Percentiles rank a stretch among this genome's conserved stretches.
phyloP scores from a whole-genome alignment of 1,284 basidiomycete species.

The Sanghuangporus baumii region DNA sequence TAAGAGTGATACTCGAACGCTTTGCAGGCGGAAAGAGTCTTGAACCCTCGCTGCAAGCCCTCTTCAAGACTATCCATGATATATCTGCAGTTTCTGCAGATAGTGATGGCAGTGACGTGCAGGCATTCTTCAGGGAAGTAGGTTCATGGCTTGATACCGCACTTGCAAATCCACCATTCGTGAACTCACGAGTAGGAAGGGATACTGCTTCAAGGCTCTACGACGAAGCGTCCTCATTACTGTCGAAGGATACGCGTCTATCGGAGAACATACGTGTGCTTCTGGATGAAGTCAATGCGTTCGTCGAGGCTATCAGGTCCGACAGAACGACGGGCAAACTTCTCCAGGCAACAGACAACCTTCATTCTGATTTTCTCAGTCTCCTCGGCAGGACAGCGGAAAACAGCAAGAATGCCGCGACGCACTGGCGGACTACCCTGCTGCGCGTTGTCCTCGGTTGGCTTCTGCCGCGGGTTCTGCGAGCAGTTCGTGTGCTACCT shows the following conservation, averaged over 20 bases:
- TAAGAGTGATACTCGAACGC: constrained; percentile 37
- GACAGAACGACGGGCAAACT: constrained; percentile 36
- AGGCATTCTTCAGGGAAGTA: constrained; percentile 29
- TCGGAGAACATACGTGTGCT: constrained; percentile 27
- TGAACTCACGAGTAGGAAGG: constrained; percentile 29
- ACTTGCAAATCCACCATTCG: constrained; percentile 31
- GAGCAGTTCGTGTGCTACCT: constrained; percentile 32
- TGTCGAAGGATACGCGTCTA: constrained; percentile 24
- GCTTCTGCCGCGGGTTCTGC: constrained; percentile 36
- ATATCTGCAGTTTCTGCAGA: constrained; percentile 16
- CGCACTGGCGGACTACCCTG: constrained; percentile 23
- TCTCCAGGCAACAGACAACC: constrained; percentile 27
- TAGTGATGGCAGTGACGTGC: constrained; percentile 21
- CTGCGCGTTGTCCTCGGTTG: constrained; percentile 34
- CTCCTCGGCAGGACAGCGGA: constrained; percentile 19
- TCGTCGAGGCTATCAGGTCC: constrained; percentile 28
- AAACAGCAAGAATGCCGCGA: constrained; percentile 18
- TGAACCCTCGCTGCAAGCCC: constrained; percentile 28
- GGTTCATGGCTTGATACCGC: constrained; percentile 34
- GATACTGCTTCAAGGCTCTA: constrained; percentile 32
- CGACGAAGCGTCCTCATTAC: constrained; percentile 29
- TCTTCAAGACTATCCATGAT: constrained; percentile 25
- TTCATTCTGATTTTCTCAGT: constrained; percentile 25
- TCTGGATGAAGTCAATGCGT: constrained; percentile 29
- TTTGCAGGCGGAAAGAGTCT: constrained; percentile 35